A percentile compares a stretch with the other conserved stretches of the same genome.
Conservation (phyloP, 169 alveolate species). For the Plasmodium gaboni region DNA sequence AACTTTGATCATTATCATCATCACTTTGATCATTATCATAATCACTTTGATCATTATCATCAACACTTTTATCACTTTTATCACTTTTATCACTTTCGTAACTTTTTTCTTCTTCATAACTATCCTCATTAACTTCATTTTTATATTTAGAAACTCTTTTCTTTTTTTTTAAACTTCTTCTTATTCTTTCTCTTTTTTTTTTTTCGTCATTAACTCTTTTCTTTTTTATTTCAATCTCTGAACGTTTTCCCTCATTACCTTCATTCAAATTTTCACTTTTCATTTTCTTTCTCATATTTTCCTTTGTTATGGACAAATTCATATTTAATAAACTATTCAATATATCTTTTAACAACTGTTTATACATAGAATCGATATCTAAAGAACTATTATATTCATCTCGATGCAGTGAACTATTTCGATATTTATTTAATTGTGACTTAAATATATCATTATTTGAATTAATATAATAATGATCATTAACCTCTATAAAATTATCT, state of each 20-base stretch:
- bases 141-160: conserved; percentile 3
- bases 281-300: conserved; percentile 38
- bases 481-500: conserved; percentile 50
- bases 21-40: not conserved
- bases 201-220: not conserved
- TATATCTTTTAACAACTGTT: conserved; percentile 63
- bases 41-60: not conserved
- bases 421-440: conserved; percentile 38
- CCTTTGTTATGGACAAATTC: conserved; percentile 68
- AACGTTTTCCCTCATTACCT: not conserved
- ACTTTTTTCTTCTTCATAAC: conserved; percentile 25
- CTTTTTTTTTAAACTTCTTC: conserved; percentile 7
- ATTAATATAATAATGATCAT: conserved; percentile 75
- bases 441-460: conserved; percentile 45
- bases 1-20: not conserved
- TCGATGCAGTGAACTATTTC: not conserved
- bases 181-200: conserved; percentile 3
- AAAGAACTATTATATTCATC: conserved; percentile 2
- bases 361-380: conserved; percentile 66
- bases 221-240: no score
- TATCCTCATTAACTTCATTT: not conserved
- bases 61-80: not conserved
- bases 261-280: conserved; percentile 21
- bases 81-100: conserved; percentile 23
- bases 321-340: conserved; percentile 55